These are phyloP conservation scores for bread wheat (Triticum aestivum) DNA, from an alignment of 176 grass and related monocot species.

Conservation along the genomic window DNA sequence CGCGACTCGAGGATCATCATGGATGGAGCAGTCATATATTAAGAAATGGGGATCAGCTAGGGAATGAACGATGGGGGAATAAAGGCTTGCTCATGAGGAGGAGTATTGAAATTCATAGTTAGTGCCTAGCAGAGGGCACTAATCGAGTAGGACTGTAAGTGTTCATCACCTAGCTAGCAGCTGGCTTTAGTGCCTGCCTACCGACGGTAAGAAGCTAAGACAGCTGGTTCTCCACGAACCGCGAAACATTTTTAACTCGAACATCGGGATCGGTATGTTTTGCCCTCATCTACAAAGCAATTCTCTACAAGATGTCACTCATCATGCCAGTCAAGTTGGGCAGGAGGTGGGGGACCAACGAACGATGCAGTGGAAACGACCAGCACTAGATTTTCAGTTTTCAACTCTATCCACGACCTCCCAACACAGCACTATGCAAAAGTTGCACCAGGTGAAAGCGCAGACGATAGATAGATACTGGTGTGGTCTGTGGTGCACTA, in stretches of 20 bases:
- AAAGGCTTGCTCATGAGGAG: conserved; percentile 9
- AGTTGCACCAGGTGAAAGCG: conserved; percentile 13
- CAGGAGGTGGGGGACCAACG: background rate
- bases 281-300: conserved; percentile 11
- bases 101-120: conserved; percentile 34
- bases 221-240: conserved; percentile 28
- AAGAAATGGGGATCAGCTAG: no score
- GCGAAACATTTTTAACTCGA: conserved; percentile 1
- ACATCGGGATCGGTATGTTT: background rate
- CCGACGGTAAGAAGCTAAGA: conserved; percentile 22
- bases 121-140: conserved; percentile 7
- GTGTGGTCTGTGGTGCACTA: background rate
- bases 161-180: conserved; percentile 14
- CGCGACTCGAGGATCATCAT: conserved; percentile 5
- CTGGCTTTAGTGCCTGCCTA: conserved; percentile 28
- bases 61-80: conserved; percentile 22
- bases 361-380: background rate
- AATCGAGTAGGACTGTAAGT: conserved; percentile 6
- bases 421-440: conserved; percentile 25
- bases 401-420: background rate
- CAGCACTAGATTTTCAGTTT: background rate
- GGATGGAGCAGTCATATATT: background rate
- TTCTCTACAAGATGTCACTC: background rate
- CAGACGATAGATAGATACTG: background rate
- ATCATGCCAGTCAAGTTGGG: background rate